phyloP scores from a whole-genome alignment of 164 flowering plant species.

The Vitis amurensis region DNA sequence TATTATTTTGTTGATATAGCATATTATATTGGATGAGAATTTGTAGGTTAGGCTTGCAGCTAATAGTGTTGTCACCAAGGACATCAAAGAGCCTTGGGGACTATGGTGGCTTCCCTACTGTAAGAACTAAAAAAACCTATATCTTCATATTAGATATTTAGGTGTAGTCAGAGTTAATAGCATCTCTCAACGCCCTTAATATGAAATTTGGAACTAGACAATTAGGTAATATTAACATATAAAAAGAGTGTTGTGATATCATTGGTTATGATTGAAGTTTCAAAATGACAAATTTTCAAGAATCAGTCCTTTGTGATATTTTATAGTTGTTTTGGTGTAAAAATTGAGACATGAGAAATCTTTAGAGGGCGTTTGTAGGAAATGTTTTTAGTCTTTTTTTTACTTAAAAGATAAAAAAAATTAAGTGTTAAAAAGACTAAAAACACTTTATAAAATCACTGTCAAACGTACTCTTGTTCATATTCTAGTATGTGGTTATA shows the following conservation, averaged over 20 bases:
- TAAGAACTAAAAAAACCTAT: constrained; percentile 26
- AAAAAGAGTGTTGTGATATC: not conserved
- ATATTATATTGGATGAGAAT: not conserved
- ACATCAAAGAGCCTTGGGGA: constrained; percentile 76
- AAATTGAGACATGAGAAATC: too few relatives aligned
- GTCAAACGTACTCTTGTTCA: too few relatives aligned
- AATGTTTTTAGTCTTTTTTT: too few relatives aligned
- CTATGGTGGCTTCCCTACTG: constrained; percentile 97
- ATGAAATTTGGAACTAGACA: not conserved
- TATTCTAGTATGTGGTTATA: too few relatives aligned
- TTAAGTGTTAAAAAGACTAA: too few relatives aligned
- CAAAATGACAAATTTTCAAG: not conserved
- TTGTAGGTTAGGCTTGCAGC: constrained; percentile 90
- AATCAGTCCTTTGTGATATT: not conserved
- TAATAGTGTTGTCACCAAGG: constrained; percentile 77
- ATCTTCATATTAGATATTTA: not conserved
- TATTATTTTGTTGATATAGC: not conserved
- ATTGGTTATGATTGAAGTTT: not conserved
- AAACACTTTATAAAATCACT: too few relatives aligned
- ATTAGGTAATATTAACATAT: not conserved
- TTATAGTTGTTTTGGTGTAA: not conserved
- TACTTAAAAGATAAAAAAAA: too few relatives aligned
- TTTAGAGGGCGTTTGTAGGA: too few relatives aligned
- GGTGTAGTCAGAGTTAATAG: too few relatives aligned
- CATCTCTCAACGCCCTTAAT: too few relatives aligned